A percentile compares a stretch with the other conserved stretches of the same genome.
phyloP scores from a whole-genome alignment of 2,329 filamentous ascomycete genomes.

The Metarhizium rileyi region DNA sequence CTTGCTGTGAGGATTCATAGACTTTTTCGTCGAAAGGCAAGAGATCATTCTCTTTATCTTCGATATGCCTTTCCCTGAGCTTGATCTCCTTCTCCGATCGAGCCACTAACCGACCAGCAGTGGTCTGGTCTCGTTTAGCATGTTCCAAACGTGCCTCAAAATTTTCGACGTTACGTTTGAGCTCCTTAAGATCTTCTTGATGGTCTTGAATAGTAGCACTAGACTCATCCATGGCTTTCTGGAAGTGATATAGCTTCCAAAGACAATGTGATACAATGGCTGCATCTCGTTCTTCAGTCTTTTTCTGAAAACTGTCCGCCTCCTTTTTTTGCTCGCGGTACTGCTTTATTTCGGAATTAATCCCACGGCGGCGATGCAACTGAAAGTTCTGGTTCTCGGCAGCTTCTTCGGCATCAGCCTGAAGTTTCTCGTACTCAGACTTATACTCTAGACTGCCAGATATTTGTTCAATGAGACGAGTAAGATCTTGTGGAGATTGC shows the following conservation, averaged over 20 bases:
- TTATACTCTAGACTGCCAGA: slow-evolving; percentile 94
- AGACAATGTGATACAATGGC: slow-evolving; percentile 88
- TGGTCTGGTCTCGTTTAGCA: slow-evolving; percentile 73
- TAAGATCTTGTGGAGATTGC: slow-evolving; percentile 89
- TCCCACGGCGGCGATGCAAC: slow-evolving; percentile 78
- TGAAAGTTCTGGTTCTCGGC: slow-evolving; percentile 83
- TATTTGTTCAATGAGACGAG: slow-evolving; percentile 90
- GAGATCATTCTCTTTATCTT: slow-evolving; percentile 75
- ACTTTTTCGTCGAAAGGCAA: slow-evolving; percentile 92
- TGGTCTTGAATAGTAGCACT: slow-evolving; percentile 84
- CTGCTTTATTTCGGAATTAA: slow-evolving; percentile 96
- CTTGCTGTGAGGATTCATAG: slow-evolving; percentile 61
- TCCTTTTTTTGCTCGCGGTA: slow-evolving; percentile 96
- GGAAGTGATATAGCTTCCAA: slow-evolving; percentile 95
- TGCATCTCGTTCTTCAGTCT: slow-evolving; percentile 80
- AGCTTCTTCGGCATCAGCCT: slow-evolving; percentile 75
- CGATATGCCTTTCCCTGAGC: slow-evolving; percentile 74
- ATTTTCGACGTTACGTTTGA: slow-evolving; percentile 75
- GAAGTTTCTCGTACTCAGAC: slow-evolving; percentile 83
- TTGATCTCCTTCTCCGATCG: slow-evolving; percentile 83
- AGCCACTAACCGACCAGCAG: slow-evolving; percentile 63
- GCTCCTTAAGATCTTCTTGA: slow-evolving; percentile 90
- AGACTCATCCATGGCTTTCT: slow-evolving; percentile 86
- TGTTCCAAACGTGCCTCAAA: slow-evolving; percentile 73
- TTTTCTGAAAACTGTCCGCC: slow-evolving; percentile 85